Percentiles rank a stretch among this genome's conserved stretches.
Evolutionary conservation across 2,329 filamentous ascomycete genomes (phyloP).

Genomic region (Whalleya microplaca): DNA sequence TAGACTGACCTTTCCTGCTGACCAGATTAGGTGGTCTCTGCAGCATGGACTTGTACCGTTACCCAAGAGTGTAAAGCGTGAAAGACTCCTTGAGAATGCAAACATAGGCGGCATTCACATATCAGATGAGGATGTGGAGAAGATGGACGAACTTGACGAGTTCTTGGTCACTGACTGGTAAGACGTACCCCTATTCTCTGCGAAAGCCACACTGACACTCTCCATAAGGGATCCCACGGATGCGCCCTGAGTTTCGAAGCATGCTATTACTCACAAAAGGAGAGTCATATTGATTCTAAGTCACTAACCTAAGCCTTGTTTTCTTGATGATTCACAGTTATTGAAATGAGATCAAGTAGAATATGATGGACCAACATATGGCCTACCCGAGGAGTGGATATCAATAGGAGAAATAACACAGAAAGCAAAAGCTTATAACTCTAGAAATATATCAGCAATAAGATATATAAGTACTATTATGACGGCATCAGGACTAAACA

Average conservation of each 20-base stretch:
- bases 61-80: constrained; percentile 70
- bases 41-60: constrained; percentile 75
- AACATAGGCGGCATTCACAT: constrained; percentile 65
- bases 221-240: constrained; percentile 17
- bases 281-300: neutral
- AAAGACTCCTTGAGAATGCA: constrained; percentile 68
- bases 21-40: constrained; percentile 65
- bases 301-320: too few species aligned
- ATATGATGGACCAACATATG: too few species aligned
- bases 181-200: constrained; percentile 17
- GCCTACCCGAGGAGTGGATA: too few species aligned
- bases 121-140: constrained; percentile 62
- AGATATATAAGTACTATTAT: too few species aligned
- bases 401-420: too few species aligned
- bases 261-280: neutral
- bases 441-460: too few species aligned
- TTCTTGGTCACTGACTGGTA: constrained; percentile 72
- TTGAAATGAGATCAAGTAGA: too few species aligned
- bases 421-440: too few species aligned
- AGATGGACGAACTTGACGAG: constrained; percentile 70
- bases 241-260: constrained; percentile 4
- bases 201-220: neutral
- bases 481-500: too few species aligned
- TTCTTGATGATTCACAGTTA: too few species aligned
- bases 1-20: neutral